A percentile compares a stretch with the other conserved stretches of the same genome.
Conservation (phyloP, 305 asterid species). For the Fraxinus ornus region DNA sequence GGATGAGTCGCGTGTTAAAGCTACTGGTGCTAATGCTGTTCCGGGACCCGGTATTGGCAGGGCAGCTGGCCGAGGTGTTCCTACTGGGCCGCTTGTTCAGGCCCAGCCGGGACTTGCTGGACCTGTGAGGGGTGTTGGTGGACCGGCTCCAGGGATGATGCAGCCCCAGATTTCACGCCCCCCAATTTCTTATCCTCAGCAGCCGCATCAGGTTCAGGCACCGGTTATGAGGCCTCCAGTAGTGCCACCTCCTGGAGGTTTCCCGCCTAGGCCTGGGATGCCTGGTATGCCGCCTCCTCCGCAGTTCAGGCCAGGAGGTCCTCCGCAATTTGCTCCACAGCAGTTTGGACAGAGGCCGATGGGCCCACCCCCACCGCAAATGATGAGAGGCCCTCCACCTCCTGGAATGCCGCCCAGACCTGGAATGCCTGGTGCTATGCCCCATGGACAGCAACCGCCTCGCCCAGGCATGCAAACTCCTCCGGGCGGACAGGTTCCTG, state of each 20-base stretch:
- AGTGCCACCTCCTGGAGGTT: constrained; percentile 39
- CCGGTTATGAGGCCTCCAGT: constrained; percentile 53
- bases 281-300: constrained; percentile 63
- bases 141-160: constrained; percentile 96
- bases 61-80: constrained; percentile 85
- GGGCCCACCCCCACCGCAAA: constrained; percentile 69
- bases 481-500: constrained; percentile 64
- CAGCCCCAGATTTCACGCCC: constrained; percentile 93
- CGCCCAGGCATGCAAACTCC: constrained; percentile 82
- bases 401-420: constrained; percentile 71
- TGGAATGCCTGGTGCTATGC: constrained; percentile 76
- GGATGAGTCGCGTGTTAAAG: constrained; percentile 70
- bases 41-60: constrained; percentile 88
- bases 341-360: constrained; percentile 64
- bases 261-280: constrained; percentile 53
- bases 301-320: constrained; percentile 51
- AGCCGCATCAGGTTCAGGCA: constrained; percentile 36
- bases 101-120: constrained; percentile 91
- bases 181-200: constrained; percentile 62
- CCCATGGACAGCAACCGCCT: constrained; percentile 57
- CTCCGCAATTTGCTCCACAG: constrained; percentile 36
- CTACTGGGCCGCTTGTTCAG: constrained; percentile 56
- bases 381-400: constrained; percentile 83
- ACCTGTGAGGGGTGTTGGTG: constrained; percentile 85
- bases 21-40: constrained; percentile 48